These are phyloP conservation scores for Rhizopogon rudus DNA, from an alignment of 768 basidiomycete genomes.

Conservation along the genomic window DNA sequence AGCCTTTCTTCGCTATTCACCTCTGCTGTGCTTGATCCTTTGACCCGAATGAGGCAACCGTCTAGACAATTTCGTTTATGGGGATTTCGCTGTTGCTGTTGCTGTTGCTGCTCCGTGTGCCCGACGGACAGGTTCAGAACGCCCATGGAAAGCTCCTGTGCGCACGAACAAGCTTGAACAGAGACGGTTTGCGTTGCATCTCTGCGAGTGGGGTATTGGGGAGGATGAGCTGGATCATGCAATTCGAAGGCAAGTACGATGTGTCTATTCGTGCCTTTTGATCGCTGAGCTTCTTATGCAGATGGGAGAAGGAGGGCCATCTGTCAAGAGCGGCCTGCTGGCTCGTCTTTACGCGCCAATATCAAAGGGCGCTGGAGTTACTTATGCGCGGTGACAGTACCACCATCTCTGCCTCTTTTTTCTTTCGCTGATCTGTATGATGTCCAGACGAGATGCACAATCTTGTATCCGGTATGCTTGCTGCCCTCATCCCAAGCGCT, in stretches of 20 bases:
- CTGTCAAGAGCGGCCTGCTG: slow-evolving; percentile 79
- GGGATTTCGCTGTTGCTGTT: slow-evolving; percentile 49
- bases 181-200: slow-evolving; percentile 61
- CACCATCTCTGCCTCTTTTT: slow-evolving; percentile 7
- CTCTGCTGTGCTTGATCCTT: slow-evolving; percentile 9
- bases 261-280: neutral
- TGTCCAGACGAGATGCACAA: slow-evolving; percentile 67
- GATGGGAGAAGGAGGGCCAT: slow-evolving; percentile 74
- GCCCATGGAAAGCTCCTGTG: slow-evolving; percentile 52
- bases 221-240: slow-evolving; percentile 59
- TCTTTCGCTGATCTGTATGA: neutral
- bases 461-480: slow-evolving; percentile 79
- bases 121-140: slow-evolving; percentile 32
- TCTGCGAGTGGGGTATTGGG: slow-evolving; percentile 72
- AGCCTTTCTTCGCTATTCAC: slow-evolving; percentile 8
- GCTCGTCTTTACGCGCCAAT: slow-evolving; percentile 67
- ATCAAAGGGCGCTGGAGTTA: slow-evolving; percentile 62
- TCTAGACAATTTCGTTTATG: slow-evolving; percentile 42
- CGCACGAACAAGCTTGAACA: slow-evolving; percentile 53
- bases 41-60: slow-evolving; percentile 24
- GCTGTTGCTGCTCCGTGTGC: slow-evolving; percentile 37
- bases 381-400: slow-evolving; percentile 77
- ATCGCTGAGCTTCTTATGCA: slow-evolving; percentile 17
- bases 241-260: slow-evolving; percentile 42
- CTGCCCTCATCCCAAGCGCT: slow-evolving; percentile 50